Base-by-base conservation (phyloP, 1,284 basidiomycete genomes). In the Trichosporon coremiiforme region DNA sequence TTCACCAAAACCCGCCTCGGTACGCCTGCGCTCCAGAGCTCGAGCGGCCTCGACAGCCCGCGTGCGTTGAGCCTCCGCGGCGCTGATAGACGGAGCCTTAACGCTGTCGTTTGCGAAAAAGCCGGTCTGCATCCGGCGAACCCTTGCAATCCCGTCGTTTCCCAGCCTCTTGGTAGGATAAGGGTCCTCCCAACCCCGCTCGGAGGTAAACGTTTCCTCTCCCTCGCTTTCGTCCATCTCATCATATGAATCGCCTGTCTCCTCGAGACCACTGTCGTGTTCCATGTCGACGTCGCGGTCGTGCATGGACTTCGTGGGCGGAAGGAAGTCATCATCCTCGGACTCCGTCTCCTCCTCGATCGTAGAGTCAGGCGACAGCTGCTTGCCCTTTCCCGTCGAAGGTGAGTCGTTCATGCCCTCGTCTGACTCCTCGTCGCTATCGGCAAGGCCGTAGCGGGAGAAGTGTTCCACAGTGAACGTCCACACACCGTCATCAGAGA, bases 381-480 rank as follows among this genome's bases (percentile, higher is more conserved):
- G 36, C 35, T 70, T 70, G 22, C 41, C 64, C 57, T 67, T 66
- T 22, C 70, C 67, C 22, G 71, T 74, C 7, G 70, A 71, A 7
- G 70, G 66, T 1, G 70, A 65, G 12, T 31, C 36, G 25, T 36
- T 50, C 20, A 41, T 53, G 45, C 68, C 67, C 38, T 72, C 68
- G 15, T 77, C 76, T 9, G 80, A 79, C 12, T 80, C 80, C 22
- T 84, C 82, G 57, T 79, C 77, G 12, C 79, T 76, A 33, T 77
- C 79, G 45, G 71, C 72, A 20, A 85, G 75, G 36, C 85, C 85
- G 68, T 86, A 84, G 73, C 84, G 71, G 62, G 79, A 85, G 76
- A 98, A 98, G 85, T 96, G 94, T 80, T 95, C 91, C 70, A 98
- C 96, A 35, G 87, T 89, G 85, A 99, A 99, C 47, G 89, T 91